Evolutionary conservation across 805 yeast genomes (phyloP).

Genomic region (Kodamaea jinghongensis): DNA sequence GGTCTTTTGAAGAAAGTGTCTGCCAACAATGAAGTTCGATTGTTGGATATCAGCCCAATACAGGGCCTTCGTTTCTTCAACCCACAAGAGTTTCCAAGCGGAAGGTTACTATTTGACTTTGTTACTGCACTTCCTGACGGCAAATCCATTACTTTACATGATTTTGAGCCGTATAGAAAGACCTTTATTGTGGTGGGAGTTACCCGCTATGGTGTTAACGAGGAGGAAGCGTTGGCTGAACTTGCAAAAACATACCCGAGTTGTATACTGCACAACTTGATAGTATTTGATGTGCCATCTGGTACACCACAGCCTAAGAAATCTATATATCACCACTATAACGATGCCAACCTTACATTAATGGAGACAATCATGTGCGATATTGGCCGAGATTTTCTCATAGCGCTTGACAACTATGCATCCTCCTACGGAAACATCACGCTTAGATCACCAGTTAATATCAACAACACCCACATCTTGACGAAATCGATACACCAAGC

Average conservation of each 20-base stretch:
- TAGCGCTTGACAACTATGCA: conserved; percentile 63
- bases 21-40: conserved; percentile 57
- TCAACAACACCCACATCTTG: conserved; percentile 48
- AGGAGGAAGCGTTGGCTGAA: conserved; percentile 24
- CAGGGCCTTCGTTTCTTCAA: conserved; percentile 52
- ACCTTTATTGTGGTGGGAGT: conserved; percentile 59
- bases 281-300: conserved; percentile 52
- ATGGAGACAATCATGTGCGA: conserved; percentile 72
- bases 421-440: conserved; percentile 77
- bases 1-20: conserved; percentile 44
- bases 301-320: conserved; percentile 13
- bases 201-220: conserved; percentile 15
- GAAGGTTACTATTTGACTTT: conserved; percentile 63
- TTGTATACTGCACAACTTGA: conserved; percentile 51
- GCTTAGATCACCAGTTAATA: conserved; percentile 74
- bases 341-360: conserved; percentile 22
- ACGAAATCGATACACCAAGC: conserved; percentile 40
- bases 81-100: conserved; percentile 83
- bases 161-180: conserved; percentile 86
- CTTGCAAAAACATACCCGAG: conserved; percentile 49
- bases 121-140: conserved; percentile 44
- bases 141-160: conserved; percentile 69
- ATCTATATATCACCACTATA: conserved; percentile 23
- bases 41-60: conserved; percentile 73
- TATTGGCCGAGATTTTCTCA: conserved; percentile 60